These are phyloP conservation scores for Graphilbum fragrans DNA, from an alignment of 2,329 filamentous ascomycete genomes.

Conservation along the genomic window DNA sequence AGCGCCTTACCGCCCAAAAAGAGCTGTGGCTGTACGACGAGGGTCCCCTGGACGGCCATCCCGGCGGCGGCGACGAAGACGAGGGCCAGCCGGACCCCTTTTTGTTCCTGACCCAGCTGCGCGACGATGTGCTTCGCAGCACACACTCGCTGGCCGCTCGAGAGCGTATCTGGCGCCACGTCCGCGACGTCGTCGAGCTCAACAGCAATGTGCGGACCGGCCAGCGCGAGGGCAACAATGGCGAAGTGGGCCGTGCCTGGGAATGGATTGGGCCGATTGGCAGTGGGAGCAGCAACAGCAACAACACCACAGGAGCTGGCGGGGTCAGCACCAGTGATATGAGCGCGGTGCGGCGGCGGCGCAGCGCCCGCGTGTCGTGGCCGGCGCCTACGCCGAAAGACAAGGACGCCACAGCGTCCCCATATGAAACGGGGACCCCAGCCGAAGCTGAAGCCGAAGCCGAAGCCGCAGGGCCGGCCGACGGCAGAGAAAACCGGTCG, in stretches of 20 bases:
- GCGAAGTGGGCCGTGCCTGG: conserved; percentile 55
- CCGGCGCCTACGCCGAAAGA: conserved; percentile 21
- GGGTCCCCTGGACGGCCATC: not conserved
- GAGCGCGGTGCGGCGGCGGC: conserved; percentile 25
- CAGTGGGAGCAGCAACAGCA: conserved; percentile 22
- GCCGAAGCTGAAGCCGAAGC: conserved; percentile 15
- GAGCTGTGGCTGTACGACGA: conserved; percentile 53
- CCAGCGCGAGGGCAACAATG: conserved; percentile 55
- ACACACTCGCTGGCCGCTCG: conserved; percentile 67
- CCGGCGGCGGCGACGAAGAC: conserved; percentile 39
- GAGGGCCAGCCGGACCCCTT: conserved; percentile 50
- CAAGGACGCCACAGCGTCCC: conserved; percentile 19
- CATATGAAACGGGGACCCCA: conserved; percentile 21
- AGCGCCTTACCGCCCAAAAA: conserved; percentile 71
- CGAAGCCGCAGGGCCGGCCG: conserved; percentile 21
- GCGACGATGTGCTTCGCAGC: conserved; percentile 79
- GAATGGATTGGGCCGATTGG: conserved; percentile 54
- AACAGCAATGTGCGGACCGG: conserved; percentile 81
- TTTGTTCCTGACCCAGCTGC: conserved; percentile 76
- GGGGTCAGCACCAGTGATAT: conserved; percentile 1
- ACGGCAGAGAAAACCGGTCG: conserved; percentile 11
- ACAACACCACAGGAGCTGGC: conserved; percentile 14
- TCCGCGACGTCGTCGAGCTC: conserved; percentile 75
- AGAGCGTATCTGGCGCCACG: conserved; percentile 73
- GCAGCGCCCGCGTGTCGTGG: conserved; percentile 39